phyloP scores from a whole-genome alignment of 176 grass and related monocot genomes.

The Oryza brachyantha region DNA sequence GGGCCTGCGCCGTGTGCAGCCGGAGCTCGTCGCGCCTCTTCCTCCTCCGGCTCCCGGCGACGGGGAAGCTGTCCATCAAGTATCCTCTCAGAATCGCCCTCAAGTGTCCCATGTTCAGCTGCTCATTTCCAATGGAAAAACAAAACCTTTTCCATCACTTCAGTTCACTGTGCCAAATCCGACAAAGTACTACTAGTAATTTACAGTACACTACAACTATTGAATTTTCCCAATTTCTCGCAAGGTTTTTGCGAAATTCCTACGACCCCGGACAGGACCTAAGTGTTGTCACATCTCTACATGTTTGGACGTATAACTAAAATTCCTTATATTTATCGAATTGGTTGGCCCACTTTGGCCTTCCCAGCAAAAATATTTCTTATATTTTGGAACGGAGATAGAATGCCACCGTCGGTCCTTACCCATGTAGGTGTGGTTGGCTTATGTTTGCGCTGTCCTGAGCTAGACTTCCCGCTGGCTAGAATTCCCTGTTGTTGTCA shows the following conservation, averaged over 20 bases:
- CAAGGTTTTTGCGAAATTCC: neutral
- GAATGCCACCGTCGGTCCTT: too few species aligned
- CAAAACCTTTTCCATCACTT: neutral
- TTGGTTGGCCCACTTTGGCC: too few species aligned
- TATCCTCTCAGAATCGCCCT: constrained; percentile 51
- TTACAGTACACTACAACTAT: neutral
- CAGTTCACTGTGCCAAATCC: constrained; percentile 7
- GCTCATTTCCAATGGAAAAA: constrained; percentile 18
- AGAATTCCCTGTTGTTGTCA: constrained; percentile 35
- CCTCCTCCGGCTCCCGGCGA: constrained; percentile 40
- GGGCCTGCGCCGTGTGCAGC: constrained; percentile 69
- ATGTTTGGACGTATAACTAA: too few species aligned
- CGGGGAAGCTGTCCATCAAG: constrained; percentile 49
- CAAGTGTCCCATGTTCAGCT: constrained; percentile 56
- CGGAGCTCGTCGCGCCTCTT: constrained; percentile 56
- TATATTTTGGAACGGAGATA: too few species aligned
- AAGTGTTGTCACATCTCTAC: neutral
- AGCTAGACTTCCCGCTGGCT: constrained; percentile 12
- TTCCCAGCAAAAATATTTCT: too few species aligned
- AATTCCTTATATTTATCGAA: too few species aligned
- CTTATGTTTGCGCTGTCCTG: constrained; percentile 36
- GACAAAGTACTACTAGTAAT: constrained; percentile 13
- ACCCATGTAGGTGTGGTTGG: constrained; percentile 46
- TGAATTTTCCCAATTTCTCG: neutral
- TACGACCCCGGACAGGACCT: neutral